Percentiles rank a stretch among this genome's conserved stretches.
These are phyloP conservation scores for Decorospora gaudefroyi DNA, from an alignment of 2,329 filamentous ascomycete species.

Conservation along the genomic window DNA sequence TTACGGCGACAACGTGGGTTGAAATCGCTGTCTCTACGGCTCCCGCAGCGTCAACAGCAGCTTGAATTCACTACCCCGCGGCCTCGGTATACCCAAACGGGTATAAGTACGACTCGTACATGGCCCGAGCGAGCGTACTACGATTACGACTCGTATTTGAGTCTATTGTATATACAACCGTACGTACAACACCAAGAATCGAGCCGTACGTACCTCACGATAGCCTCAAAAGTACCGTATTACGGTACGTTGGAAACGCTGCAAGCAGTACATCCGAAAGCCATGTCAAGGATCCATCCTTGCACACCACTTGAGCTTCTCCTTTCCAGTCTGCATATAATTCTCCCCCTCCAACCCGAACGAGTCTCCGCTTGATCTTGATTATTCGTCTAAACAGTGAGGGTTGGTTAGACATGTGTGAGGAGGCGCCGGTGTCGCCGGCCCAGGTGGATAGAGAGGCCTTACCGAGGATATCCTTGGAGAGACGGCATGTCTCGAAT, in stretches of 20 bases:
- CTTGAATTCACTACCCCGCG: slow-evolving; percentile 1
- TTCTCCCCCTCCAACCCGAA: too few species aligned
- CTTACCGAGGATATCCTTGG: too few species aligned
- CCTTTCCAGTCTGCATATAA: too few species aligned
- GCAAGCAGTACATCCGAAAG: too few species aligned
- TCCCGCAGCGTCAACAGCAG: not conserved
- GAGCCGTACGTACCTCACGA: slow-evolving; percentile 4
- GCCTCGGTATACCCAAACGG: not conserved
- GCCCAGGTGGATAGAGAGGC: too few species aligned
- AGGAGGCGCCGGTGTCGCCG: too few species aligned
- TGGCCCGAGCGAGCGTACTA: not conserved
- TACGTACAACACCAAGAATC: slow-evolving; percentile 1
- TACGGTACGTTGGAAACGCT: slow-evolving; percentile 5
- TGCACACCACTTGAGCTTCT: too few species aligned
- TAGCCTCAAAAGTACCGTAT: slow-evolving; percentile 2
- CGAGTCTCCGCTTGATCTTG: too few species aligned
- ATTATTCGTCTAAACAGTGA: too few species aligned
- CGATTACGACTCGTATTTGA: slow-evolving; percentile 4
- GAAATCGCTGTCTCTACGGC: slow-evolving; percentile 1
- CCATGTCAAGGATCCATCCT: too few species aligned
- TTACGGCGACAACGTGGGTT: not conserved
- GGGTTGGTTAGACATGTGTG: too few species aligned
- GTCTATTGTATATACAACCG: not conserved
- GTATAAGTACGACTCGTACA: not conserved
- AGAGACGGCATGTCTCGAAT: too few species aligned